A percentile compares a stretch with the other conserved stretches of the same genome.
Conservation (phyloP, 768 basidiomycete genomes). For the Sutorius australiensis region DNA sequence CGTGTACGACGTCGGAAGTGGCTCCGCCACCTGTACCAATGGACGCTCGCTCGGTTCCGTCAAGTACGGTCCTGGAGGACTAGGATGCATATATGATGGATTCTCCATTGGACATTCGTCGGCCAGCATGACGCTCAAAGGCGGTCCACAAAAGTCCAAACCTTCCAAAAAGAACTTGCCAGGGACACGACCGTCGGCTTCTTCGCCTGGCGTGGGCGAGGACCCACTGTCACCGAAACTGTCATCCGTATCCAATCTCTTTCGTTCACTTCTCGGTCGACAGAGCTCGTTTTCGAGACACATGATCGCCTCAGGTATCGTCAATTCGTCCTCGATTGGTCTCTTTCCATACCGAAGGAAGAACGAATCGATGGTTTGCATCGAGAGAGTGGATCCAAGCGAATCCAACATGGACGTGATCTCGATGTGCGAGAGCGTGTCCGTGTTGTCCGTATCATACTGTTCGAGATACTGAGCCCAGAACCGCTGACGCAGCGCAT, state of each 20-base stretch:
- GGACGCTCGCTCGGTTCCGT: slow-evolving; percentile 50
- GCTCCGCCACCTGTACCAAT: slow-evolving; percentile 33
- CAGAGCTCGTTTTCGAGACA: slow-evolving; percentile 84
- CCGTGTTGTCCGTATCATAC: slow-evolving; percentile 86
- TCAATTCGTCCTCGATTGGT: slow-evolving; percentile 65
- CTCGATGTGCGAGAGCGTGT: slow-evolving; percentile 74
- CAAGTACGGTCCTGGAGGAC: slow-evolving; percentile 24
- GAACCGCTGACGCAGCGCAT: slow-evolving; percentile 83
- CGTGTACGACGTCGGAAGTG: slow-evolving; percentile 15
- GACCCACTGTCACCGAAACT: slow-evolving; percentile 44
- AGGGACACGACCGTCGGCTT: slow-evolving; percentile 18
- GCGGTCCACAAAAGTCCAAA: slow-evolving; percentile 61
- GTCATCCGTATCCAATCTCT: slow-evolving; percentile 51
- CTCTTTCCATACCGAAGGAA: slow-evolving; percentile 68
- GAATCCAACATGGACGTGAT: slow-evolving; percentile 95
- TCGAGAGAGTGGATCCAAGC: slow-evolving; percentile 86
- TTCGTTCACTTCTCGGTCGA: slow-evolving; percentile 68
- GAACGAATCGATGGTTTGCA: slow-evolving; percentile 75
- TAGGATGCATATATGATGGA: not conserved
- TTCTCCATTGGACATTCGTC: slow-evolving; percentile 32
- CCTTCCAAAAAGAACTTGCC: slow-evolving; percentile 47
- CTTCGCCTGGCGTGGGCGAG: slow-evolving; percentile 50
- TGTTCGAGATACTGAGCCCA: slow-evolving; percentile 87
- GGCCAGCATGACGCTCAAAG: slow-evolving; percentile 25
- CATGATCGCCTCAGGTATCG: slow-evolving; percentile 72